Percentiles rank a stretch among this genome's conserved stretches.
Evolutionary conservation across 1,139 yeast genomes (phyloP).

Genomic region (Arxiozyma bovina): DNA sequence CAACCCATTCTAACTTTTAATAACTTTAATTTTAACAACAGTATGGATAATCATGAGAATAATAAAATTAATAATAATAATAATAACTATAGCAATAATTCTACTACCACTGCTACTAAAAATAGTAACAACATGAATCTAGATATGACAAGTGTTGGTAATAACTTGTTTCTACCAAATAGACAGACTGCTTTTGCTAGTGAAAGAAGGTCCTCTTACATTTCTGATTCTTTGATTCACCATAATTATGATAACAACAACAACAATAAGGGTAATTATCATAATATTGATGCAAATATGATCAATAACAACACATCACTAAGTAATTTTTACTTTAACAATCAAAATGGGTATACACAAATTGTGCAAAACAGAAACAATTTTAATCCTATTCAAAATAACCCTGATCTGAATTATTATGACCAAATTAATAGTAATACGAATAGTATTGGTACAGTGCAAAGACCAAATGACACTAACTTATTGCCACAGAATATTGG

Average conservation of each 20-base stretch:
- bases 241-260: conserved; percentile 10
- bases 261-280: not conserved
- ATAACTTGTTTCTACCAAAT: not conserved
- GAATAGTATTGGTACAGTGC: not conserved
- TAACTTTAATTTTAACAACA: conserved; percentile 1
- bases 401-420: not conserved
- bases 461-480: not conserved
- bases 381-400: not conserved
- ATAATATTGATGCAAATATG: not conserved
- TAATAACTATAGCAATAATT: conserved; percentile 4
- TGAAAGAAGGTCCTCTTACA: conserved; percentile 29
- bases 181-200: conserved; percentile 5
- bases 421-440: not conserved
- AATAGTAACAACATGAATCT: not conserved
- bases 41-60: conserved; percentile 4
- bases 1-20: not conserved
- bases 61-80: not conserved
- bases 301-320: not conserved
- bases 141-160: not conserved
- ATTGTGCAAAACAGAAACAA: not conserved
- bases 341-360: not conserved
- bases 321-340: not conserved
- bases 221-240: conserved; percentile 27
- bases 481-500: not conserved
- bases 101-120: not conserved